phyloP scores from a whole-genome alignment of 805 yeast species.

The Starmerella kuoi region DNA sequence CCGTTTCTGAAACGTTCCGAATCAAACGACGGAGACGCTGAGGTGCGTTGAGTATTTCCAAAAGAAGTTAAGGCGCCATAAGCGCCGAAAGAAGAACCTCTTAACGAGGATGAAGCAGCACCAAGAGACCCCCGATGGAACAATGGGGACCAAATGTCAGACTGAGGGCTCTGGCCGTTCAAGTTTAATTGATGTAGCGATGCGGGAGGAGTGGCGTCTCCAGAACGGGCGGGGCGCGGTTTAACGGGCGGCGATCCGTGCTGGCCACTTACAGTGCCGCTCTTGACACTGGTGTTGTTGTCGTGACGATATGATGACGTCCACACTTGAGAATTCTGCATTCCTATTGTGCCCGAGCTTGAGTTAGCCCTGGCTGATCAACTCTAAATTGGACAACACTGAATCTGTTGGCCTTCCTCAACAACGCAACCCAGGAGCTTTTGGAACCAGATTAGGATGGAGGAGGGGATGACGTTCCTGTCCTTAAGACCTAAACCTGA shows the following conservation, averaged over 20 bases:
- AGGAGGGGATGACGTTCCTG: no score
- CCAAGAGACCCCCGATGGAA: not conserved
- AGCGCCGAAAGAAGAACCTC: constrained; percentile 16
- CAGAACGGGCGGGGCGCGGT: not conserved
- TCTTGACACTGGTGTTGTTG: not conserved
- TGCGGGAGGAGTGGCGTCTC: not conserved
- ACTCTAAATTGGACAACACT: no score
- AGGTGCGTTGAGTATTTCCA: constrained; percentile 6
- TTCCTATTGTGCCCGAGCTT: no score
- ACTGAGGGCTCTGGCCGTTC: not conserved
- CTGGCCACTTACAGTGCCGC: not conserved
- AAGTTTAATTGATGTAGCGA: not conserved
- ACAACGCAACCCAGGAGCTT: no score
- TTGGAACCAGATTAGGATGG: no score
- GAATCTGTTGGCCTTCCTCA: no score
- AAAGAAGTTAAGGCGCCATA: constrained; percentile 10
- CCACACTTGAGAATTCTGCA: constrained; percentile 15
- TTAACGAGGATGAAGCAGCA: not conserved
- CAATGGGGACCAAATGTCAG: constrained; percentile 10
- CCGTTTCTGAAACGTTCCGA: constrained; percentile 21
- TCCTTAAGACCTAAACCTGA: no score
- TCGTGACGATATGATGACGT: constrained; percentile 5
- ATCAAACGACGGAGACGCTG: constrained; percentile 16
- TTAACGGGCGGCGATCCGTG: not conserved
- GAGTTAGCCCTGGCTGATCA: no score